Evolutionary conservation across 2,329 filamentous ascomycete genomes (phyloP).

Genomic region (Ascochyta lentis): DNA sequence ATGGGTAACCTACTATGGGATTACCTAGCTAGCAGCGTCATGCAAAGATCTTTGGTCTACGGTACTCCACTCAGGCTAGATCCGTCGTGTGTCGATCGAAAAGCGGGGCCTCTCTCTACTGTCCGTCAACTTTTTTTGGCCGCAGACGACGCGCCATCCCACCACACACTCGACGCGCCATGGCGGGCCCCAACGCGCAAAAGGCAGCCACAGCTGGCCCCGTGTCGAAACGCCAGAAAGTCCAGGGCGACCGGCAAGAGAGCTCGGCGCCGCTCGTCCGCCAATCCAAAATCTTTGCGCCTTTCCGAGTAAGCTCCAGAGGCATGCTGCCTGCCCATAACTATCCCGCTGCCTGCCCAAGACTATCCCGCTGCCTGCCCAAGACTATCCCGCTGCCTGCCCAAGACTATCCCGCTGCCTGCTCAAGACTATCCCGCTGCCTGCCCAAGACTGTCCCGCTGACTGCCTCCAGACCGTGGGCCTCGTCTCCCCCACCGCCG

Average conservation of each 20-base stretch:
- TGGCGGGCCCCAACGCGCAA: slow-evolving; percentile 61
- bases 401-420: not conserved
- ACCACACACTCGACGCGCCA: slow-evolving; percentile 28
- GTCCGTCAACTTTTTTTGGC: not conserved
- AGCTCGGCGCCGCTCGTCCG: slow-evolving; percentile 50
- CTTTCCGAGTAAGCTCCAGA: slow-evolving; percentile 74
- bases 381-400: no score
- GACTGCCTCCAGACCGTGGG: slow-evolving; percentile 75
- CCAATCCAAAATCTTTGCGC: slow-evolving; percentile 85
- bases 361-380: no score
- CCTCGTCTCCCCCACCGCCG: slow-evolving; percentile 85
- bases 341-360: slow-evolving; percentile 12
- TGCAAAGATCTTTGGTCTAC: no score
- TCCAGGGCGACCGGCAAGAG: slow-evolving; percentile 45
- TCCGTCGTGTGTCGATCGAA: no score
- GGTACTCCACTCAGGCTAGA: no score
- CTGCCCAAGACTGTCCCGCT: not conserved
- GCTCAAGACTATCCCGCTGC: not conserved
- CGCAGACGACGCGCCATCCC: not conserved
- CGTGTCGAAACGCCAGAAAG: slow-evolving; percentile 69
- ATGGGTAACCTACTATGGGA: no score
- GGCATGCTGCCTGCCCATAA: not conserved
- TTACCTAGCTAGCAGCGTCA: no score
- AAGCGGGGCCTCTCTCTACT: no score
- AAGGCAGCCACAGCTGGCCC: slow-evolving; percentile 52